Base-by-base conservation (phyloP, 73 alveolate genomes). In the Uronychia binucleata region DNA sequence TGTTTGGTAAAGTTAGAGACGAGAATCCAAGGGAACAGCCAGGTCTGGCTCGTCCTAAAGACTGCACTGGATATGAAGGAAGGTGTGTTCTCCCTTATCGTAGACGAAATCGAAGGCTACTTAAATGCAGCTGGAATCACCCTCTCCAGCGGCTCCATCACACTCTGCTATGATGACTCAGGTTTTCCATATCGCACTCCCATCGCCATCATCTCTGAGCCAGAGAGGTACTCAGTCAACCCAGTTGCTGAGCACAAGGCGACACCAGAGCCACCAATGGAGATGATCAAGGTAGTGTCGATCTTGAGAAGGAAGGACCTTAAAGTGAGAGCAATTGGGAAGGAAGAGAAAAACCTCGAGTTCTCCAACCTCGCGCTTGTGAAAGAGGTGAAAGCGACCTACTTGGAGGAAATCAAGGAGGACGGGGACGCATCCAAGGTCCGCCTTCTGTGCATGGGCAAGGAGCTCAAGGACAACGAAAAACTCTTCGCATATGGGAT, bases 161-260 rank as follows among this genome's bases (percentile, higher is more conserved):
- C 91, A 0, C 59, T 85, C 1, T 84, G 86, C 14, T 58, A 34
- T 1, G 95, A 90, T 74, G 91, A 81, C 59, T 33, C 34, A 5
- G 87, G 88, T 1, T 78, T 90, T 28, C 89, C 83, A 28, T 90
- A 90, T 75, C 26, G 95, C 25, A 77, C 85, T 11, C 95, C 95
- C 1, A 82, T 90, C 8, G 31, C 83, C 30, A 78, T 90, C 35
- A 90, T 90, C 31, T 85, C 85, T 57, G 95, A 90, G 31, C 95
- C 95, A n/a, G 58, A 57, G 27, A 79, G 76, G 29, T 90, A 85
- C 60, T 46, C 67, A 11, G 67, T 46, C 67, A 46, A 46, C 19
- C n/a, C 67, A 19, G n/a, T 46, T 46, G 67, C 5, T 46, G 67
- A 5, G 67, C 5, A 11, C n/a, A 46, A 46, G 19, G 19, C n/a